These are phyloP conservation scores for Populus hybrid DNA, from an alignment of 441 rosid species.

Conservation along the genomic window DNA sequence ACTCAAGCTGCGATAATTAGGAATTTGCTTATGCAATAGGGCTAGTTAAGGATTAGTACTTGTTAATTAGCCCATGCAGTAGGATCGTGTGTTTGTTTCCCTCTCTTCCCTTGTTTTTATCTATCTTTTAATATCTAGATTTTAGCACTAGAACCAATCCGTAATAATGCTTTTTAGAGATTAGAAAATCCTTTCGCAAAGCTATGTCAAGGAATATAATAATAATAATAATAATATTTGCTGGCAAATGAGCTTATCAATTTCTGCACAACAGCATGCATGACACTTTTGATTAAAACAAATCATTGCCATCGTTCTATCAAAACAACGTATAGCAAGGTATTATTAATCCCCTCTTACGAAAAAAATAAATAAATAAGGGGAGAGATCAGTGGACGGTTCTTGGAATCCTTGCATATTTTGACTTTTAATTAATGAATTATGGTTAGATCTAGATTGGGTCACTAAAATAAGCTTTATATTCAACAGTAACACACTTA, in stretches of 20 bases:
- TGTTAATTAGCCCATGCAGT: not conserved
- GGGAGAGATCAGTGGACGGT: not conserved
- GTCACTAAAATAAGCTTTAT: not conserved
- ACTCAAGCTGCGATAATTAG: slow-evolving; percentile 80
- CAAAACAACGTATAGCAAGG: not conserved
- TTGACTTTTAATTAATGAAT: not conserved
- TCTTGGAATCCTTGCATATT: not conserved
- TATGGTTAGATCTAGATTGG: not conserved
- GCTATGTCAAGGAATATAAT: not conserved
- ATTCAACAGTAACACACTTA: not conserved
- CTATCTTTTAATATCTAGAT: not conserved
- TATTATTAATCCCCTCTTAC: not conserved
- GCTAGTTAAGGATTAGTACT: not conserved
- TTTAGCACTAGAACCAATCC: not conserved
- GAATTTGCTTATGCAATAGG: slow-evolving; percentile 52
- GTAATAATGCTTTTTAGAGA: slow-evolving; percentile 17
- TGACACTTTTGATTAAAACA: not conserved
- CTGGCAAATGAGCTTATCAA: not conserved
- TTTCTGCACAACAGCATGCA: not conserved
- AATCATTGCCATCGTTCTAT: not conserved
- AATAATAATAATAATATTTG: not conserved
- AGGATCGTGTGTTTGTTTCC: not conserved
- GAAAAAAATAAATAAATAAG: not conserved
- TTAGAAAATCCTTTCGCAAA: slow-evolving; percentile 8
- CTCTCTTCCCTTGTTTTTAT: not conserved